Conservation (phyloP, 495 filamentous ascomycete genomes). For the Tetracladium setigerum region DNA sequence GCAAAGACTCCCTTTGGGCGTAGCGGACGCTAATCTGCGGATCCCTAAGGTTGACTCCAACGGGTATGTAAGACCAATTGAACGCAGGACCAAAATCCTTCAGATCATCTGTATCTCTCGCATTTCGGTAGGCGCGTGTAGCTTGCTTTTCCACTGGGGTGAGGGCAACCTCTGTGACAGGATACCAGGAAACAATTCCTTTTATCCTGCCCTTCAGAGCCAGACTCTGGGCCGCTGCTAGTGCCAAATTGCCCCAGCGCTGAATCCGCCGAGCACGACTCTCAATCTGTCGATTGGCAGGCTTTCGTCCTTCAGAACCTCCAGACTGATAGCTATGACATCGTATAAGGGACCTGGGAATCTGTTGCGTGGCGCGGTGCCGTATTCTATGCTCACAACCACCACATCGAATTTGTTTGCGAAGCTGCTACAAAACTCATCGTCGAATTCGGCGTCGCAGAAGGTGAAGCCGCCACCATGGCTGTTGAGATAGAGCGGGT, state of each 20-base stretch:
- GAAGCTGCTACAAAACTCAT: conserved; percentile 26
- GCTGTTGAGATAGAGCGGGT: conserved; percentile 30
- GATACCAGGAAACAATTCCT: conserved; percentile 28
- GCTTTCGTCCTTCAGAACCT: conserved; percentile 16
- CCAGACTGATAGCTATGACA: conserved; percentile 18
- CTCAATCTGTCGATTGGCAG: conserved; percentile 20
- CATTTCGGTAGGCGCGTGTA: conserved; percentile 21
- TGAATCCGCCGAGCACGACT: conserved; percentile 30
- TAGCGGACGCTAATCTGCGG: conserved; percentile 28
- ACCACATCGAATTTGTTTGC: conserved; percentile 25
- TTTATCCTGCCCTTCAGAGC: conserved; percentile 24
- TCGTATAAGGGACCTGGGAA: conserved; percentile 27
- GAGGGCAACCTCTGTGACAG: conserved; percentile 27
- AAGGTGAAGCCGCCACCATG: conserved; percentile 31
- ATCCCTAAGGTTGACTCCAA: conserved; percentile 27
- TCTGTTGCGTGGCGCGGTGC: conserved; percentile 24
- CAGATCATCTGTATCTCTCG: conserved; percentile 20
- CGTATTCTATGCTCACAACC: conserved; percentile 29
- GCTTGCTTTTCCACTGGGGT: conserved; percentile 21
- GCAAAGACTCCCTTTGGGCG: conserved; percentile 26
- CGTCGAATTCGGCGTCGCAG: conserved; percentile 22
- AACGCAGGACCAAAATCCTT: conserved; percentile 21
- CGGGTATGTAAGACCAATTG: conserved; percentile 26
- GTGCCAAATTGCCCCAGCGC: conserved; percentile 28
- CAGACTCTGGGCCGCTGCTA: conserved; percentile 25